phyloP scores from a whole-genome alignment of 2,329 filamentous ascomycete genomes.

The Colletotrichum plurivorum region DNA sequence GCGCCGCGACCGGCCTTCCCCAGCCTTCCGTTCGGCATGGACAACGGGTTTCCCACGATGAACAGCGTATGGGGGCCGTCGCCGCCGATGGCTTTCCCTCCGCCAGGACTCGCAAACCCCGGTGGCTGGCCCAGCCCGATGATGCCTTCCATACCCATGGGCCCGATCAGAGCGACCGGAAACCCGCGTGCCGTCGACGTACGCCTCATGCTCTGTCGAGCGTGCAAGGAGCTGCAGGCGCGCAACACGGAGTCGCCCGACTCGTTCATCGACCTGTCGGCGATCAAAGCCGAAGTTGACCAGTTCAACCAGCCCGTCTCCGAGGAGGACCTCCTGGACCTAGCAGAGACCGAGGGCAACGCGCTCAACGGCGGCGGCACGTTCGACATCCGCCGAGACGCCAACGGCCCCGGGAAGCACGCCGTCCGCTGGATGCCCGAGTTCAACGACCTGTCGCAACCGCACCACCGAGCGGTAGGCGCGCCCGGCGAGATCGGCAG shows the following conservation, averaged over 20 bases:
- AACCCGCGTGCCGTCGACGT: constrained; percentile 66
- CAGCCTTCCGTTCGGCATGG: constrained; percentile 55
- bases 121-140: constrained; percentile 50
- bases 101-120: constrained; percentile 62
- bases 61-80: constrained; percentile 58
- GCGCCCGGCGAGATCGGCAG: constrained; percentile 80
- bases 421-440: constrained; percentile 71
- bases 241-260: constrained; percentile 60
- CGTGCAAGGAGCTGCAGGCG: constrained; percentile 75
- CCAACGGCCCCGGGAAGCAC: constrained; percentile 52
- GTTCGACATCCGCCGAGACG: constrained; percentile 77
- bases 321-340: constrained; percentile 80
- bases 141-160: constrained; percentile 31
- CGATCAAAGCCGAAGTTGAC: constrained; percentile 72
- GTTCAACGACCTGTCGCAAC: constrained; percentile 54
- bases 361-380: constrained; percentile 89
- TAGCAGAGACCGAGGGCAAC: constrained; percentile 93
- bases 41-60: constrained; percentile 54
- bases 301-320: constrained; percentile 53
- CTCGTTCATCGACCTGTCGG: constrained; percentile 78
- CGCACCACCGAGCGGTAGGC: constrained; percentile 62
- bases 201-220: constrained; percentile 81
- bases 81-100: constrained; percentile 54
- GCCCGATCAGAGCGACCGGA: constrained; percentile 27
- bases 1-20: constrained; percentile 63